Evolutionary conservation across 2,329 filamentous ascomycete genomes (phyloP), one percentile per base, ranked within the genome.

Genomic region (Claviceps sp.): DNA sequence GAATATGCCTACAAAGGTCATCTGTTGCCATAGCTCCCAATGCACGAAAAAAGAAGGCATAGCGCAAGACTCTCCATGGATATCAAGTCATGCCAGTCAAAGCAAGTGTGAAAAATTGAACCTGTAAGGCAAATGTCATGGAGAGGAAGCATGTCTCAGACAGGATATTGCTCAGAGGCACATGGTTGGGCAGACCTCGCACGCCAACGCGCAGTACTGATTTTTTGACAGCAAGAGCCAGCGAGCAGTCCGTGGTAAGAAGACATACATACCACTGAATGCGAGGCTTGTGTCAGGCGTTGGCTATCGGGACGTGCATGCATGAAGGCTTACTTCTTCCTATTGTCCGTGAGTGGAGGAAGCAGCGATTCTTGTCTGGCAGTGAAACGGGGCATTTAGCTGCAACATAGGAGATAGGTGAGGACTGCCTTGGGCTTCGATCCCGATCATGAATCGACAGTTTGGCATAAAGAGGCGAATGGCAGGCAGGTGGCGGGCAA

Each of bases 11-110:
- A 95, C 89, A 71, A 95, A 88, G 50, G 83, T 87, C 82, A 95
- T 83, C 72, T 95, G 82, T 74, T 93, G 81, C 89, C 89, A 95
- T 61, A 93, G 71, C 59, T 78, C 72, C 89, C 89, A 95, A 48
- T 70, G 74, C 43, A 73, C 61, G 67, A 86, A 88, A 67, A 89
- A 87, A 41, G 61, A 64, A 49, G 57, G 61, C 61, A 67, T 68
- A 48, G 57, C 51, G 55, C 43, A 45, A 24, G 39, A 43, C 10
- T 34, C 42, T 34, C 43, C 47, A 47, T 49, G 30, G 17, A 46
- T 45, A 7, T 37, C 17, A 52, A 51, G 16, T 43, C 42, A 53
- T 53, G 13, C 38, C 26, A 11, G 30, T 34, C 30, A 34, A 26
- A 38, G 40, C 40, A 34, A 48, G 37, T 40, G 34, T 40, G n/a